phyloP scores from a whole-genome alignment of 805 yeast genomes.

The Suhomyces faveliae region DNA sequence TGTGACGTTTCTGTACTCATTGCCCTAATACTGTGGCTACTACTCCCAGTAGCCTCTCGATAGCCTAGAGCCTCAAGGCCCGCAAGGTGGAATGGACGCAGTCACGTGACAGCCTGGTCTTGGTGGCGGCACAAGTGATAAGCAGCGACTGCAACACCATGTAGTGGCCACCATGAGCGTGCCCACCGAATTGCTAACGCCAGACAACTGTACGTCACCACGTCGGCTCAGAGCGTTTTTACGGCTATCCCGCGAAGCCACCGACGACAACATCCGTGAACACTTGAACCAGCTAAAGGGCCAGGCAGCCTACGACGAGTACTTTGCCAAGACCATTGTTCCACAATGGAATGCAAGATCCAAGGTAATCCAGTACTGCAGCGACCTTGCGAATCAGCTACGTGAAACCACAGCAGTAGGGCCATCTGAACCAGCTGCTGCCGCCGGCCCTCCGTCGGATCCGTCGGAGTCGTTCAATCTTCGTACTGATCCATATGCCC shows the following conservation, averaged over 20 bases:
- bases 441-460: constrained; percentile 6
- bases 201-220: constrained; percentile 35
- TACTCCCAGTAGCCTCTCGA: too few species aligned
- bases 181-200: constrained; percentile 17
- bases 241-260: constrained; percentile 35
- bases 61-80: not conserved
- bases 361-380: constrained; percentile 30
- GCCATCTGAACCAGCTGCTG: not conserved
- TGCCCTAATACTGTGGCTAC: too few species aligned
- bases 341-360: constrained; percentile 40
- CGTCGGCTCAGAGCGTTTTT: constrained; percentile 37
- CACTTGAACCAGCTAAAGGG: constrained; percentile 33
- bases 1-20: not conserved
- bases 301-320: constrained; percentile 24
- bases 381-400: constrained; percentile 23
- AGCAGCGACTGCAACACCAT: not conserved
- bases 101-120: not conserved
- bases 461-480: constrained; percentile 24
- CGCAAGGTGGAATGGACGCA: not conserved
- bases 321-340: constrained; percentile 24
- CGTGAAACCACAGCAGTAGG: constrained; percentile 12
- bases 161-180: not conserved
- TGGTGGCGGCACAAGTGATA: not conserved
- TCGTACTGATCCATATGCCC: constrained; percentile 41
- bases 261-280: constrained; percentile 41